phyloP scores from a whole-genome alignment of 768 basidiomycete species.

The Kwoniella heveanensis region DNA sequence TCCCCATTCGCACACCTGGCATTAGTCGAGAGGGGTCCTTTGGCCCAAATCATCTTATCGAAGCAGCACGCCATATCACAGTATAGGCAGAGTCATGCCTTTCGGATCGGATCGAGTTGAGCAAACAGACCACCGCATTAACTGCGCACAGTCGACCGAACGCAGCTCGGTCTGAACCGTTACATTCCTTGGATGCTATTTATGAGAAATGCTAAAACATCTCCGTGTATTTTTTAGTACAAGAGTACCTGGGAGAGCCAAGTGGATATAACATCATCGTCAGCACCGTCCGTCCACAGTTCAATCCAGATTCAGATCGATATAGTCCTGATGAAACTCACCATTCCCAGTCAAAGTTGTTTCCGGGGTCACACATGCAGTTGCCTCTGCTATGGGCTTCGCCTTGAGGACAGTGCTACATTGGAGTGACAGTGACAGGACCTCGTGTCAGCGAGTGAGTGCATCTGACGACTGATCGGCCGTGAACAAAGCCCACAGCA shows the following conservation, averaged over 20 bases:
- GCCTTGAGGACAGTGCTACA: slow-evolving; percentile 56
- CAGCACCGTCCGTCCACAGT: not conserved
- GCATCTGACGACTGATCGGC: not conserved
- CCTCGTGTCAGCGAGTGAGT: no score
- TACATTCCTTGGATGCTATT: slow-evolving; percentile 10
- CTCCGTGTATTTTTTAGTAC: slow-evolving; percentile 72
- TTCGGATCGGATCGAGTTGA: no score
- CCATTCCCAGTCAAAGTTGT: slow-evolving; percentile 68
- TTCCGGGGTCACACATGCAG: slow-evolving; percentile 77
- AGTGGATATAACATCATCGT: not conserved
- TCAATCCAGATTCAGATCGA: no score
- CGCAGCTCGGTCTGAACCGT: not conserved
- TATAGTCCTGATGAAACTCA: slow-evolving; percentile 32
- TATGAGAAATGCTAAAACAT: slow-evolving; percentile 34
- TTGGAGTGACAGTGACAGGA: not conserved
- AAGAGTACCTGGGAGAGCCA: slow-evolving; percentile 71
- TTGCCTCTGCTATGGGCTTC: slow-evolving; percentile 69
- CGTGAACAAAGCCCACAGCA: slow-evolving; percentile 48
- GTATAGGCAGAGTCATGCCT: no score
- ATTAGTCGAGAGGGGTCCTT: no score
- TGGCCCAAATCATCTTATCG: no score
- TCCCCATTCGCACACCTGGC: no score
- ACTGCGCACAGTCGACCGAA: not conserved
- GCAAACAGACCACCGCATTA: no score
- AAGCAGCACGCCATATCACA: no score